Base-by-base conservation (phyloP, 2,329 filamentous ascomycete species). In the Zasmidium citrigriseum region DNA sequence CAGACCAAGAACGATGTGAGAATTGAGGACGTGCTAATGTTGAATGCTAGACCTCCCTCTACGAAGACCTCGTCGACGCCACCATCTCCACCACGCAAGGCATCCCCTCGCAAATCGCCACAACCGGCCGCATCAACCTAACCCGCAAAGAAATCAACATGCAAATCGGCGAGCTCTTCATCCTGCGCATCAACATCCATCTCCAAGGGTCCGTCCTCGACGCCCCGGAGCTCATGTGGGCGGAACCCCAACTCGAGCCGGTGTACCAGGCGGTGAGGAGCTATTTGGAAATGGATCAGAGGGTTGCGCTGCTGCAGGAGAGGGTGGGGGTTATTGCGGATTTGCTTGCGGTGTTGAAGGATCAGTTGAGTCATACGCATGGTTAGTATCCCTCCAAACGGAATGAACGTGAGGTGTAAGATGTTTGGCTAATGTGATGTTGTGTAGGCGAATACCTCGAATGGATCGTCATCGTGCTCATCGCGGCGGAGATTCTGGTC, bases 121-220 rank as follows among this genome's bases (percentile, higher is more conserved):
- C 90, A 64, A 97, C 93, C 0, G 95, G 95, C 63, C 95, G 93
- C 71, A 95, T 99, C 70, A 88, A 90, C 55, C 85, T 99, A 58
- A 91, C 88, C 58, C 87, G 93, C 46, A 86, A 87, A 59, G 87
- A 98, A 73, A 97, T 99, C 81, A 98, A 98, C 80, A 98, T 98
- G 93, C 93, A 98, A 77, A 97, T 99, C 61, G 95, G 95, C 73
- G 93, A 99, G 78, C 85, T 99, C 54, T 99, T 99, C 76, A 98
- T 99, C 71, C 80, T 99, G 27, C 87, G 95, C 60, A 98, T 99
- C 78, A 97, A 95, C 75, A 98, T 99, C 70, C 96, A 99, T 77
- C 83, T 99, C 52, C 96, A 98, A 75, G 95, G 95, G 29, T 96
- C 91, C 25, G 93, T 99, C 4, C 87, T 99, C 41, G 95, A 99